Evolutionary conservation across 768 basidiomycete genomes (phyloP).

Genomic region (Collybia sordida): DNA sequence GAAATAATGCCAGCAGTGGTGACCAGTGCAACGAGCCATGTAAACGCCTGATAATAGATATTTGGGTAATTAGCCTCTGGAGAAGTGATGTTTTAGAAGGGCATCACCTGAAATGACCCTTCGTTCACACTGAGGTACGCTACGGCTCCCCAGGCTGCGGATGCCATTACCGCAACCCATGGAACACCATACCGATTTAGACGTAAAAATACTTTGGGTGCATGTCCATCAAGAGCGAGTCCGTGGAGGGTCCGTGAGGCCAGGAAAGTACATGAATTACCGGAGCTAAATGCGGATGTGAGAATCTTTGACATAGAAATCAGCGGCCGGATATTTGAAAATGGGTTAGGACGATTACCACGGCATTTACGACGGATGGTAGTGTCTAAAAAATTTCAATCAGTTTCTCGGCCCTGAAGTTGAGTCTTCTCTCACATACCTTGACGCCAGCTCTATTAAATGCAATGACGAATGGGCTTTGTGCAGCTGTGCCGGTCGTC

Average conservation of each 20-base stretch:
- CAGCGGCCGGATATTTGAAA: background rate
- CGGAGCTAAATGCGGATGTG: slow-evolving; percentile 59
- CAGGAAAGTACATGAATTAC: slow-evolving; percentile 51
- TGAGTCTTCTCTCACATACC: slow-evolving; percentile 19
- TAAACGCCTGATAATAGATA: slow-evolving; percentile 17
- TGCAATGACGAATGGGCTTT: slow-evolving; percentile 76
- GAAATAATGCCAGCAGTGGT: slow-evolving; percentile 31
- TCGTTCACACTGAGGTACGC: slow-evolving; percentile 25
- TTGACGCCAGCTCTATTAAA: slow-evolving; percentile 60
- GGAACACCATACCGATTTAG: slow-evolving; percentile 31
- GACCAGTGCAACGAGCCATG: slow-evolving; percentile 27
- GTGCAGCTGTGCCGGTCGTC: slow-evolving; percentile 37
- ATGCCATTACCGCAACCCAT: slow-evolving; percentile 23
- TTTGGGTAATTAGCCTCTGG: background rate
- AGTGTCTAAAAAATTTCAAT: slow-evolving; percentile 18
- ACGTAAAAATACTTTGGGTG: slow-evolving; percentile 28
- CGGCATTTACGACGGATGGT: slow-evolving; percentile 50
- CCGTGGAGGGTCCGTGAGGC: slow-evolving; percentile 38
- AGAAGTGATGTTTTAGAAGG: background rate
- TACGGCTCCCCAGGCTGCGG: slow-evolving; percentile 23
- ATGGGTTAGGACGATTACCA: slow-evolving; percentile 26
- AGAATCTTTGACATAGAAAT: slow-evolving; percentile 30
- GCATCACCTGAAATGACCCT: slow-evolving; percentile 23
- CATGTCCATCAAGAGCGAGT: slow-evolving; percentile 37
- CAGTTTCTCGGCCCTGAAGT: background rate